Conservation (phyloP, 2,329 filamentous ascomycete genomes). For the Zopfia rhizophila region DNA sequence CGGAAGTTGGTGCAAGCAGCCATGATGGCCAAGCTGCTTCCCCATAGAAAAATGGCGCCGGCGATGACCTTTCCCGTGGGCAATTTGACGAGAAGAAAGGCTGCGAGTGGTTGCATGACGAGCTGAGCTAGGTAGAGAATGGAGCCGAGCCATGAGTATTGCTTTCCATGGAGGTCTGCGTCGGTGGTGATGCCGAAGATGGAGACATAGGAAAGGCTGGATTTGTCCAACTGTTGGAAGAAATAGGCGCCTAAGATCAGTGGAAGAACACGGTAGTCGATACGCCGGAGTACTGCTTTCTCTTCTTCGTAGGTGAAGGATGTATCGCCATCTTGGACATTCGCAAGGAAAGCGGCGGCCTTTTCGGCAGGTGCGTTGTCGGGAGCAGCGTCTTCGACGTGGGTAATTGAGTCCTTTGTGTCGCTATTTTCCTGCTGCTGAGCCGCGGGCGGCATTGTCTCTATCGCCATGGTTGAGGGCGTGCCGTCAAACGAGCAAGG, state of each 20-base stretch:
- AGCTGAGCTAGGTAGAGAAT: slow-evolving; percentile 68
- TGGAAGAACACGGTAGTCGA: slow-evolving; percentile 62
- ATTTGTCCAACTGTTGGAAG: slow-evolving; percentile 67
- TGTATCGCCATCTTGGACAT: slow-evolving; percentile 49
- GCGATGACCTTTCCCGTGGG: slow-evolving; percentile 69
- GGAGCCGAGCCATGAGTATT: slow-evolving; percentile 70
- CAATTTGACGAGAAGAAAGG: slow-evolving; percentile 66
- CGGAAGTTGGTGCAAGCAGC: slow-evolving; percentile 58
- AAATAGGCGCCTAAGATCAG: slow-evolving; percentile 69
- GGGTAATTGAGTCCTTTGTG: slow-evolving; percentile 28
- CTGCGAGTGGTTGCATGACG: slow-evolving; percentile 62
- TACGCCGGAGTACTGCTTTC: slow-evolving; percentile 59
- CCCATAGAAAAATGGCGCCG: slow-evolving; percentile 61
- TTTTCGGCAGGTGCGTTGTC: slow-evolving; percentile 47
- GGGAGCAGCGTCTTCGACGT: slow-evolving; percentile 22
- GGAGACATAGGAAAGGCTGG: slow-evolving; percentile 54
- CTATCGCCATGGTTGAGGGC: no score
- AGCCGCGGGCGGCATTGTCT: no score
- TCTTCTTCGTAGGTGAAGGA: slow-evolving; percentile 63
- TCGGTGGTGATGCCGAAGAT: slow-evolving; percentile 63
- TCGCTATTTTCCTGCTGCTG: no score
- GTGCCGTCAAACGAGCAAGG: no score
- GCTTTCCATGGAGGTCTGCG: slow-evolving; percentile 58
- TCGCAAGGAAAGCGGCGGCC: slow-evolving; percentile 59
- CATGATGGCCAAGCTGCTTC: slow-evolving; percentile 65